These are phyloP conservation scores for Calonectria pauciramosa DNA, from an alignment of 2,329 filamentous ascomycete species.

Conservation along the genomic window DNA sequence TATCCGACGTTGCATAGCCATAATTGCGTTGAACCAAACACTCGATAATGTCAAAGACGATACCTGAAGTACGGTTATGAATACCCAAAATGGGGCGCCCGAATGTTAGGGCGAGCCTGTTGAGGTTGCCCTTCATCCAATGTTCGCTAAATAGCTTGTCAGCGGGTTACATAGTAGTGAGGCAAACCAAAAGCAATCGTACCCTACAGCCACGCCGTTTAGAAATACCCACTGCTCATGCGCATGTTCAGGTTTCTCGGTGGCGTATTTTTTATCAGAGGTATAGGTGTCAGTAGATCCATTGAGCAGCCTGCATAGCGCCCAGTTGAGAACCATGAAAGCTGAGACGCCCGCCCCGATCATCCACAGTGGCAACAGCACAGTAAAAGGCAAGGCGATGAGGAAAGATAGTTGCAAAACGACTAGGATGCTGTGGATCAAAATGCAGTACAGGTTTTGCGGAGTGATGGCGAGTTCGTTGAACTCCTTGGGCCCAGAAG, in stretches of 20 bases:
- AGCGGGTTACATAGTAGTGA: background rate
- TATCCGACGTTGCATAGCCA: slow-evolving; percentile 77
- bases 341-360: slow-evolving; percentile 54
- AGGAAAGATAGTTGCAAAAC: slow-evolving; percentile 74
- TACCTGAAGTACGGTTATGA: slow-evolving; percentile 81
- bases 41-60: slow-evolving; percentile 83
- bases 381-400: slow-evolving; percentile 65
- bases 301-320: slow-evolving; percentile 66
- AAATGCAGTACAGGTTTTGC: slow-evolving; percentile 69
- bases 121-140: slow-evolving; percentile 79
- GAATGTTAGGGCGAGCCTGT: slow-evolving; percentile 80
- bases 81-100: slow-evolving; percentile 78
- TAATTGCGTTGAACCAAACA: slow-evolving; percentile 84
- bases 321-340: slow-evolving; percentile 65
- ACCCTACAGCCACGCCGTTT: slow-evolving; percentile 78
- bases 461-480: slow-evolving; percentile 75
- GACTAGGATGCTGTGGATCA: slow-evolving; percentile 70
- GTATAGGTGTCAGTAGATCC: slow-evolving; percentile 62
- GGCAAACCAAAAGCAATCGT: slow-evolving; percentile 42
- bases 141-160: slow-evolving; percentile 59
- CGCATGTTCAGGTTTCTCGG: slow-evolving; percentile 62
- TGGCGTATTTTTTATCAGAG: slow-evolving; percentile 67
- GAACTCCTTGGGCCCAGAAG: slow-evolving; percentile 65
- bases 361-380: slow-evolving; percentile 64
- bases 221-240: slow-evolving; percentile 85